Percentiles rank a stretch among this genome's conserved stretches.
phyloP scores from a whole-genome alignment of 108 stramenopile genomes.

The Bacterosira constricta region DNA sequence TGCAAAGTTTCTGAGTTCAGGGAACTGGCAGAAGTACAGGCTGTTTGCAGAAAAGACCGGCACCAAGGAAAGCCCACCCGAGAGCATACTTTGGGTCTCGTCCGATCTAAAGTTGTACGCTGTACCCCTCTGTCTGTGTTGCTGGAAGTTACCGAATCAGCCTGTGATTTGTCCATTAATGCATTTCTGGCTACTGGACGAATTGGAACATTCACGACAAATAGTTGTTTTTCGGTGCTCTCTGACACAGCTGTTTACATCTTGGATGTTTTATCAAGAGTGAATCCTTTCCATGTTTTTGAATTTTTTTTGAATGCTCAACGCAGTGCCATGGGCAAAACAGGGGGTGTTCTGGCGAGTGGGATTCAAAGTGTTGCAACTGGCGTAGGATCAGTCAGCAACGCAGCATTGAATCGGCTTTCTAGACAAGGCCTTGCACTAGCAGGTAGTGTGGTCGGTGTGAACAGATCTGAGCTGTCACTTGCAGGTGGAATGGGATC shows the following conservation, averaged over 20 bases:
- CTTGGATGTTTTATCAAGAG: conserved; percentile 52
- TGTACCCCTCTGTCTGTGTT: conserved; percentile 72
- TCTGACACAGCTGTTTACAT: conserved; percentile 23
- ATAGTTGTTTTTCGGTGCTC: conserved; percentile 31
- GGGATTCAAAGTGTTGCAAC: conserved; percentile 89
- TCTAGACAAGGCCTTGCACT: conserved; percentile 42
- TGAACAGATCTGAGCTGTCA: conserved; percentile 10
- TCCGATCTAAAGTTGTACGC: conserved; percentile 46
- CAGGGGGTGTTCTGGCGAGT: conserved; percentile 73
- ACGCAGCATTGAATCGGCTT: conserved; percentile 50
- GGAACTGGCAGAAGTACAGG: too few relatives aligned
- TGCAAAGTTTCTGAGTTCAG: too few relatives aligned
- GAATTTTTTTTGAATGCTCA: conserved; percentile 64
- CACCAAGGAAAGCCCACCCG: too few relatives aligned
- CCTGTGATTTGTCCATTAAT: conserved; percentile 56
- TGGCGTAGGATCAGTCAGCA: conserved; percentile 83
- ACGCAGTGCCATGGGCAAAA: conserved; percentile 72
- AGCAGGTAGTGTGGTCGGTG: conserved; percentile 36
- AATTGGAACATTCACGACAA: conserved; percentile 40
- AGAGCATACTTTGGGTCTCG: too few relatives aligned
- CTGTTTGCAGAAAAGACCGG: too few relatives aligned
- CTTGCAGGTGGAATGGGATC: conserved; percentile 14
- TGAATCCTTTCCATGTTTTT: conserved; percentile 65
- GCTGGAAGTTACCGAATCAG: conserved; percentile 57
- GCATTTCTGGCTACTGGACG: conserved; percentile 54